Evolutionary conservation across 225 moss, liverwort and hornwort species (phyloP).

Genomic region (Pseudoscleropodium purum): DNA sequence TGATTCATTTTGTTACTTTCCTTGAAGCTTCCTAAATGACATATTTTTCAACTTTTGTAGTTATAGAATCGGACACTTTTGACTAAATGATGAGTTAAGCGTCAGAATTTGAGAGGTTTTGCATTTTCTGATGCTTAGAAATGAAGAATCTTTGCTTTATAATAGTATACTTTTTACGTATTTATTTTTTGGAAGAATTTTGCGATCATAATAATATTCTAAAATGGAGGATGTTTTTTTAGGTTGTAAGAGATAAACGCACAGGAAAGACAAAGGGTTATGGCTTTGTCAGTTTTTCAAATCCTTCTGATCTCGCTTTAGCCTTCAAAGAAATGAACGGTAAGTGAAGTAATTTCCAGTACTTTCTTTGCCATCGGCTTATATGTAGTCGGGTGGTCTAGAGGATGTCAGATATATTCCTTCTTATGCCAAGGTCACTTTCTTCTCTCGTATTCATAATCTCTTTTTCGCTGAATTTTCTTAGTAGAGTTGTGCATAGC

Average conservation of each 20-base stretch:
- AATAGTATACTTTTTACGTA: not conserved
- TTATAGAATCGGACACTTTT: not conserved
- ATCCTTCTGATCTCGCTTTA: constrained; percentile 93
- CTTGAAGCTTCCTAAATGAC: not conserved
- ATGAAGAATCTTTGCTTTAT: not conserved
- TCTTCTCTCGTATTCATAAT: not conserved
- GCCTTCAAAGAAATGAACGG: constrained; percentile 99
- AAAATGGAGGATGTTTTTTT: constrained; percentile 24
- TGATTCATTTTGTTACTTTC: not conserved
- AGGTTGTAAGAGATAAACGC: constrained; percentile 97
- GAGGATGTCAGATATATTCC: not conserved
- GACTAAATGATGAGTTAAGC: not conserved
- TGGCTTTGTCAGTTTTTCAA: constrained; percentile 95
- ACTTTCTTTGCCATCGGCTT: not conserved
- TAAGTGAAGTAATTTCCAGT: not conserved
- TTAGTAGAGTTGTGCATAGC: not conserved
- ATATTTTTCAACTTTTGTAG: not conserved
- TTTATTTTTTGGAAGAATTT: not conserved
- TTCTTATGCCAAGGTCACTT: not conserved
- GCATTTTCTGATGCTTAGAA: not conserved
- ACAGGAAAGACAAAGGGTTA: constrained; percentile 98
- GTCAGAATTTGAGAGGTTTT: not conserved
- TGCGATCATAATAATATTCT: constrained; percentile 38
- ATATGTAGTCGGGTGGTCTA: not conserved
- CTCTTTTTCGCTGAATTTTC: not conserved